A percentile compares a stretch with the other conserved stretches of the same genome.
These are phyloP conservation scores for Daldinia eschscholtzii DNA, from an alignment of 2,329 filamentous ascomycete genomes.

Conservation along the genomic window DNA sequence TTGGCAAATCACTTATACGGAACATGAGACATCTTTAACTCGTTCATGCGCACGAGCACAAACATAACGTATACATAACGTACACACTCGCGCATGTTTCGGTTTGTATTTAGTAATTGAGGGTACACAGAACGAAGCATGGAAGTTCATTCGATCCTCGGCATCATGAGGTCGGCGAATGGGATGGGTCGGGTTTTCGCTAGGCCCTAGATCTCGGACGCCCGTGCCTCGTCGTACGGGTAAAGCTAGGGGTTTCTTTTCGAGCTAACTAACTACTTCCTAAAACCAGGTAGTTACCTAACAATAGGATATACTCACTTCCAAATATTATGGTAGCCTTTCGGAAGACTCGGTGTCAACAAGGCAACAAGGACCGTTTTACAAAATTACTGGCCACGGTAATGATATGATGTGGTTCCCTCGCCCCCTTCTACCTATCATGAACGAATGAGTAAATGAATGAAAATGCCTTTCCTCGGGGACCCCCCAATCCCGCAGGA, in stretches of 20 bases:
- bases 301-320: not conserved
- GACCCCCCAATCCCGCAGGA: not conserved
- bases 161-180: slow-evolving; percentile 6
- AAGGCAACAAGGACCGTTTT: not conserved
- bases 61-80: not conserved
- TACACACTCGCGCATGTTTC: not conserved
- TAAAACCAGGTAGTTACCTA: no score
- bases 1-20: not conserved
- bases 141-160: slow-evolving; percentile 4
- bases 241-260: not conserved
- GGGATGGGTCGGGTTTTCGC: not conserved
- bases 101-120: not conserved
- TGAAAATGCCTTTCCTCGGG: not conserved
- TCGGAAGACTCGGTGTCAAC: slow-evolving; percentile 7
- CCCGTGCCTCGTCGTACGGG: slow-evolving; percentile 5
- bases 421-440: not conserved
- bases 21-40: not conserved
- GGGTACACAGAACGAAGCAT: not conserved
- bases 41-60: slow-evolving; percentile 1
- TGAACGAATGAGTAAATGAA: not conserved
- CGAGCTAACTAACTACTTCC: not conserved
- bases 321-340: not conserved
- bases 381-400: not conserved
- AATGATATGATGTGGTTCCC: slow-evolving; percentile 7
- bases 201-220: slow-evolving; percentile 1